Evolutionary conservation across 164 flowering plant species (phyloP).

Genomic region (Liriodendron chinense): DNA sequence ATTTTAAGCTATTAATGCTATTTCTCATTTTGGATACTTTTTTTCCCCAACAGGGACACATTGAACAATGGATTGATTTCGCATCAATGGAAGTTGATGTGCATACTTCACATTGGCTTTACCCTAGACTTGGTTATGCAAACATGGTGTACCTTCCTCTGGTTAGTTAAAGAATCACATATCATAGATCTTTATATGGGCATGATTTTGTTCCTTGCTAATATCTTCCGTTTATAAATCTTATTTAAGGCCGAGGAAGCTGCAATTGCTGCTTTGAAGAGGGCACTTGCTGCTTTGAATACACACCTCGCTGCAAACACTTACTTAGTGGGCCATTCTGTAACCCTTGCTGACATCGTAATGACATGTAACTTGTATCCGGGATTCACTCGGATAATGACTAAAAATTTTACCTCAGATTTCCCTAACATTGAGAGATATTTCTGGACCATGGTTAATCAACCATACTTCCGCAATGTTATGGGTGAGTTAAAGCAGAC

Average conservation of each 20-base stretch:
- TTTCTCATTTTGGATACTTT: neutral
- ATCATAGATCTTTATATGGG: neutral
- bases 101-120: slow-evolving; percentile 37
- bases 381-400: slow-evolving; percentile 54
- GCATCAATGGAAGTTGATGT: slow-evolving; percentile 66
- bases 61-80: slow-evolving; percentile 95
- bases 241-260: slow-evolving; percentile 59
- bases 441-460: slow-evolving; percentile 96
- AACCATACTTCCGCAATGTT: slow-evolving; percentile 68
- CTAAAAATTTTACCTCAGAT: slow-evolving; percentile 76
- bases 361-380: slow-evolving; percentile 56
- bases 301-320: slow-evolving; percentile 75
- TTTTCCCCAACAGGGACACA: slow-evolving; percentile 36
- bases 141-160: slow-evolving; percentile 2
- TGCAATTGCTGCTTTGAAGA: slow-evolving; percentile 66
- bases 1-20: neutral
- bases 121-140: slow-evolving; percentile 47
- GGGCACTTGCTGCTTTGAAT: slow-evolving; percentile 68
- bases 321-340: slow-evolving; percentile 49
- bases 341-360: slow-evolving; percentile 62
- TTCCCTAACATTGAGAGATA: slow-evolving; percentile 95
- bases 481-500: slow-evolving; percentile 84
- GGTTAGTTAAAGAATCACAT: slow-evolving; percentile 2
- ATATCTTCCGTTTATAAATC: neutral
- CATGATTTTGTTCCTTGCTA: neutral